phyloP scores from a whole-genome alignment of 257 asterid genomes.

The Anisodus acutangulus region DNA sequence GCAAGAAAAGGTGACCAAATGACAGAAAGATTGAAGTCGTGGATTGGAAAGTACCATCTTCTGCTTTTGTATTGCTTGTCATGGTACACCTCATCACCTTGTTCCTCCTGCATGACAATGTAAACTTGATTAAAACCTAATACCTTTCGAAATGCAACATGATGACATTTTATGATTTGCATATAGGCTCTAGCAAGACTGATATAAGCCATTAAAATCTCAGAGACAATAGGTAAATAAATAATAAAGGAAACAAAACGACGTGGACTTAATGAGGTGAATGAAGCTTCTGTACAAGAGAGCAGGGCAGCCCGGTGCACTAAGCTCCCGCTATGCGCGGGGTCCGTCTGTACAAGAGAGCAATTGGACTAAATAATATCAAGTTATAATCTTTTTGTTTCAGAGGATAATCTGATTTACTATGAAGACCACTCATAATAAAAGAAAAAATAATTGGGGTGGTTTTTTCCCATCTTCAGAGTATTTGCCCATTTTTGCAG shows the following conservation, averaged over 20 bases:
- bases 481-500: neutral
- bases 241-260: neutral
- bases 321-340: too few relatives aligned
- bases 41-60: conserved; percentile 70
- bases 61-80: conserved; percentile 62
- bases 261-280: neutral
- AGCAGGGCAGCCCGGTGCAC: neutral
- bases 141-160: neutral
- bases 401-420: neutral
- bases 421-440: neutral
- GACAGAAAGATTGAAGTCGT: conserved; percentile 61
- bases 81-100: conserved; percentile 67
- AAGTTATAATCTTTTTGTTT: neutral
- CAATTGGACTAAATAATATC: neutral
- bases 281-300: neutral
- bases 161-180: neutral
- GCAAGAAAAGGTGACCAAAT: conserved; percentile 79
- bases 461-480: neutral
- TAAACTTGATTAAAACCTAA: neutral
- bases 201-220: neutral
- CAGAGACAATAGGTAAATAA: neutral
- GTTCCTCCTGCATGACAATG: conserved; percentile 54
- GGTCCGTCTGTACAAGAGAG: neutral
- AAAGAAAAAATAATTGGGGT: neutral
- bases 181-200: neutral